Conservation (phyloP, 805 yeast species). For the Lipomyces sp. region DNA sequence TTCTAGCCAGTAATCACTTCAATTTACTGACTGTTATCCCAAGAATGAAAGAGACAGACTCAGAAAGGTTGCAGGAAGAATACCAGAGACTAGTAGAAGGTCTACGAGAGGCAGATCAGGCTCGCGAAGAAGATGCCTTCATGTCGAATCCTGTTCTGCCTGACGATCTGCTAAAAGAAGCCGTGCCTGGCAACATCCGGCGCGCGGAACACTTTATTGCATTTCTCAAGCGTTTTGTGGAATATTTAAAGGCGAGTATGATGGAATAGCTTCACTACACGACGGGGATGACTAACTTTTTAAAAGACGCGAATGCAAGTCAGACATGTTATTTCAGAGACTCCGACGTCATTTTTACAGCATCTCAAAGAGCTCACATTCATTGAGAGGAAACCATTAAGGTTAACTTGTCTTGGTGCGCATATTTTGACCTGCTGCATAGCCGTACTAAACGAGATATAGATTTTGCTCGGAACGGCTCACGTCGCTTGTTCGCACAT, state of each 20-base stretch:
- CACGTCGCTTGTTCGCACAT: conserved; percentile 80
- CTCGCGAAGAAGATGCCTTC: conserved; percentile 59
- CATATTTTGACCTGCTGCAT: not conserved
- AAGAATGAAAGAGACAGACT: conserved; percentile 69
- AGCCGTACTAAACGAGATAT: not conserved
- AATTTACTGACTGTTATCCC: too few species aligned
- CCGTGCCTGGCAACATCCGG: conserved; percentile 94
- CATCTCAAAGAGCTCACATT: conserved; percentile 91
- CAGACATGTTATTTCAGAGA: conserved; percentile 94
- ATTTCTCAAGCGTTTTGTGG: conserved; percentile 86
- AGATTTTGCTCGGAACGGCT: conserved; percentile 89
- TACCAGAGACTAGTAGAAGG: conserved; percentile 90
- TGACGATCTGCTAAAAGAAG: conserved; percentile 80
- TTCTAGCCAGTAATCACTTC: too few species aligned
- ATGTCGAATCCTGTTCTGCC: conserved; percentile 88
- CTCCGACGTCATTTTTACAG: conserved; percentile 87
- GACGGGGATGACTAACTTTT: too few species aligned
- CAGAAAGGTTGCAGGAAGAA: conserved; percentile 80
- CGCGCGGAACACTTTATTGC: conserved; percentile 97
- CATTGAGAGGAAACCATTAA: conserved; percentile 84
- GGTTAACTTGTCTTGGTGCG: too few species aligned
- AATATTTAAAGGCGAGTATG: conserved; percentile 60
- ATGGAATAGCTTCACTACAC: too few species aligned
- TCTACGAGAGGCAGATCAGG: conserved; percentile 72
- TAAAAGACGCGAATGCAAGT: conserved; percentile 92